Conservation (phyloP, 2,329 filamentous ascomycete species). For the Reticulascus tulasneorum region DNA sequence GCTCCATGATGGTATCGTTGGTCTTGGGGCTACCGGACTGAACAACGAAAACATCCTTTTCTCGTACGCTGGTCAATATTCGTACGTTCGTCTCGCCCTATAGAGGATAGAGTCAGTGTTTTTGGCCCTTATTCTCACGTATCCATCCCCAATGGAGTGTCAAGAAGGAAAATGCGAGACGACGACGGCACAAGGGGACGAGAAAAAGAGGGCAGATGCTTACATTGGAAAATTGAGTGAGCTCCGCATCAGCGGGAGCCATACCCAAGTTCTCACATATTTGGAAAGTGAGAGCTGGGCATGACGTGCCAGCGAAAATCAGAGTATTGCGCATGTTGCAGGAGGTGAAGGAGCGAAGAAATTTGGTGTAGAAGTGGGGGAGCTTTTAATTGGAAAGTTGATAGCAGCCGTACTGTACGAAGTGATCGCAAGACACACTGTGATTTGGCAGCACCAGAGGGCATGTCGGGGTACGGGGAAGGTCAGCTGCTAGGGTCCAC, state of each 20-base stretch:
- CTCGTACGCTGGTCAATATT: slow-evolving; percentile 74
- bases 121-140: too few species aligned
- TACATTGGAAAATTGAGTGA: slow-evolving; percentile 69
- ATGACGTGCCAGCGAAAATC: slow-evolving; percentile 65
- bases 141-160: slow-evolving; percentile 5
- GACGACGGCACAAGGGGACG: slow-evolving; percentile 13
- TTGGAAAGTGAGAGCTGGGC: slow-evolving; percentile 59
- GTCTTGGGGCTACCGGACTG: slow-evolving; percentile 94
- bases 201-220: slow-evolving; percentile 30
- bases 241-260: slow-evolving; percentile 59
- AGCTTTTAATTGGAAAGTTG: too few species aligned
- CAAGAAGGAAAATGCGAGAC: slow-evolving; percentile 4
- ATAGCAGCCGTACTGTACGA: too few species aligned
- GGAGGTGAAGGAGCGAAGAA: slow-evolving; percentile 20
- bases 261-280: slow-evolving; percentile 68
- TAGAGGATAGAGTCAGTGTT: too few species aligned
- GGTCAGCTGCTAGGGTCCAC: too few species aligned
- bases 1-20: slow-evolving; percentile 98
- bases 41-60: slow-evolving; percentile 98
- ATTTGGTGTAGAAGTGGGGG: slow-evolving; percentile 17
- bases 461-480: too few species aligned
- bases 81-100: slow-evolving; percentile 68
- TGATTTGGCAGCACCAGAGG: too few species aligned
- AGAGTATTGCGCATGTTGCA: slow-evolving; percentile 59
- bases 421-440: too few species aligned